phyloP scores from a whole-genome alignment of 495 filamentous ascomycete genomes.

The Polyplosphaeria fusca region DNA sequence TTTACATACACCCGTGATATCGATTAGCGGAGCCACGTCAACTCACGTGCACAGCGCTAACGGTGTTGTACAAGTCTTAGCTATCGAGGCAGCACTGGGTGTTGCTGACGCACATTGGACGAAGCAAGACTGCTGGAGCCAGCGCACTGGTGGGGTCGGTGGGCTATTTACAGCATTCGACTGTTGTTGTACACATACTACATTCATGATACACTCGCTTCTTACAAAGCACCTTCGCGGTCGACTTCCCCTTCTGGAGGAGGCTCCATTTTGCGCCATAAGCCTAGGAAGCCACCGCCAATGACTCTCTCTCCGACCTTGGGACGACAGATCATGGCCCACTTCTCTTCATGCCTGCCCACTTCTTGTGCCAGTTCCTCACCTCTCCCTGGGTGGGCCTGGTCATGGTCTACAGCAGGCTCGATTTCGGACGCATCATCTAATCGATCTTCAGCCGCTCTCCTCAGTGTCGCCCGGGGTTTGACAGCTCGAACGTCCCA shows the following conservation, averaged over 20 bases:
- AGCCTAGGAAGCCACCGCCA: conserved; percentile 69
- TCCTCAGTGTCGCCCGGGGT: conserved; percentile 38
- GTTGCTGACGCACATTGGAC: no score
- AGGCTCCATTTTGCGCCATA: conserved; percentile 55
- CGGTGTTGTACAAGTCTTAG: no score
- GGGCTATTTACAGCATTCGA: no score
- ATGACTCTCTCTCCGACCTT: conserved; percentile 60
- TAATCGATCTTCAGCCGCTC: background rate
- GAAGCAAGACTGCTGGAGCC: no score
- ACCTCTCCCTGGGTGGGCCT: conserved; percentile 25
- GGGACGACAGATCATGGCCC: conserved; percentile 64
- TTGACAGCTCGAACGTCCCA: conserved; percentile 65
- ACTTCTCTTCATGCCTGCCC: conserved; percentile 38
- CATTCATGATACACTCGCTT: no score
- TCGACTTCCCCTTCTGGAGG: no score
- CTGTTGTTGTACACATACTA: no score
- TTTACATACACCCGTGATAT: background rate
- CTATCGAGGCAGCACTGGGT: no score
- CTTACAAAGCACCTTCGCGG: no score
- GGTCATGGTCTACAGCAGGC: conserved; percentile 5
- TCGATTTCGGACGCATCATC: background rate
- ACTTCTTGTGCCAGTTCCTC: conserved; percentile 28
- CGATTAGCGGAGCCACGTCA: no score
- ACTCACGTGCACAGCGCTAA: no score
- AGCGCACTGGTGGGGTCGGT: no score